phyloP scores from a whole-genome alignment of 257 asterid genomes.

The Solanum clarkiae region DNA sequence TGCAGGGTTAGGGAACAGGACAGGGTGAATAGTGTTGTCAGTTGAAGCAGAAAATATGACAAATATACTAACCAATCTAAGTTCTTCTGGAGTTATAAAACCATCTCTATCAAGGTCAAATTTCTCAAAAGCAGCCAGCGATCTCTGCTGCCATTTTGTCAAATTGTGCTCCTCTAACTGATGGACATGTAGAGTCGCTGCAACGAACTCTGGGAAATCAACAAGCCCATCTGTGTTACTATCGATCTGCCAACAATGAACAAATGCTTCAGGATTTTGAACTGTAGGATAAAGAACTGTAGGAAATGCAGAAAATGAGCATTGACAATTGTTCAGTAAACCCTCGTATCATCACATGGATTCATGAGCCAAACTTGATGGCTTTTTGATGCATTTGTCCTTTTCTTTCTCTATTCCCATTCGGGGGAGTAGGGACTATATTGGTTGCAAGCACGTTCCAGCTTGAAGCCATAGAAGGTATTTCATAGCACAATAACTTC shows the following conservation, averaged over 20 bases:
- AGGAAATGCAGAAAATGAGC: background rate
- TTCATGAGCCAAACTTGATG: background rate
- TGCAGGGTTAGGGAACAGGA: background rate
- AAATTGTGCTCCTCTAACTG: conserved; percentile 88
- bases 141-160: conserved; percentile 70
- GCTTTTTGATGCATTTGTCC: background rate
- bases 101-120: conserved; percentile 94
- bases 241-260: conserved; percentile 58
- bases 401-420: background rate
- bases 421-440: background rate
- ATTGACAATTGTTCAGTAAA: background rate
- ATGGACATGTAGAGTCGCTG: conserved; percentile 91
- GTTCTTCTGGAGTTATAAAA: conserved; percentile 83
- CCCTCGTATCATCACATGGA: background rate
- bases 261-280: background rate
- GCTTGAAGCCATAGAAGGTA: background rate
- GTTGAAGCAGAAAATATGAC: background rate
- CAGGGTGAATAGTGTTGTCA: background rate
- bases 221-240: conserved; percentile 92
- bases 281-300: background rate
- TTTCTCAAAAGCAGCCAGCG: conserved; percentile 83
- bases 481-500: background rate
- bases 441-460: background rate
- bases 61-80: conserved; percentile 54
- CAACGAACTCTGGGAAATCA: conserved; percentile 91